Percentiles rank a stretch among this genome's conserved stretches.
Evolutionary conservation across 768 basidiomycete genomes (phyloP).

Genomic region (Termitomyces sp.): DNA sequence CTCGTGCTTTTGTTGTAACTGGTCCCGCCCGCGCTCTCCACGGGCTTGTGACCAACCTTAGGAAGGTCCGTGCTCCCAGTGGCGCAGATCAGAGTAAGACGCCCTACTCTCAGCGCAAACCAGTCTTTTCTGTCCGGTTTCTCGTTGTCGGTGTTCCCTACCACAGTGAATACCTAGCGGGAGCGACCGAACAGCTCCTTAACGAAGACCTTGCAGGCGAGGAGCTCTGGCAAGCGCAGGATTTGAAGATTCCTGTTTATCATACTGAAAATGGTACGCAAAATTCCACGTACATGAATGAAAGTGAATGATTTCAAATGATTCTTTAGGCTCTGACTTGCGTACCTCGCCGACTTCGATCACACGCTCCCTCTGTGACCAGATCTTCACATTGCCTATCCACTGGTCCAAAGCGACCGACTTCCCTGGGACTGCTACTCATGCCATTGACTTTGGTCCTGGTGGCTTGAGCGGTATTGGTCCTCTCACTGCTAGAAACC

Average conservation of each 20-base stretch:
- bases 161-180: slow-evolving; percentile 82
- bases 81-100: slow-evolving; percentile 92
- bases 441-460: slow-evolving; percentile 95
- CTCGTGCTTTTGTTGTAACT: slow-evolving; percentile 87
- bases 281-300: not conserved
- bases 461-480: slow-evolving; percentile 94
- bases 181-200: slow-evolving; percentile 70
- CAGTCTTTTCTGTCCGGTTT: slow-evolving; percentile 89
- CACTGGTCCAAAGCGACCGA: slow-evolving; percentile 90
- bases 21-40: slow-evolving; percentile 90
- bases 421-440: slow-evolving; percentile 89
- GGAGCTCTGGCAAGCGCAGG: slow-evolving; percentile 68
- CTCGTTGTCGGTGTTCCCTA: slow-evolving; percentile 95
- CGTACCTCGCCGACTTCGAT: slow-evolving; percentile 64
- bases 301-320: not conserved
- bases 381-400: slow-evolving; percentile 88
- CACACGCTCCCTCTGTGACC: slow-evolving; percentile 85
- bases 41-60: slow-evolving; percentile 85
- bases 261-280: slow-evolving; percentile 86
- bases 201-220: slow-evolving; percentile 65
- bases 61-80: slow-evolving; percentile 83
- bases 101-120: slow-evolving; percentile 92
- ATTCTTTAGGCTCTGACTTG: slow-evolving; percentile 71
- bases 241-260: slow-evolving; percentile 81
- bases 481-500: slow-evolving; percentile 80